Base-by-base conservation (phyloP, 805 yeast species). In the Priceomyces castillae region DNA sequence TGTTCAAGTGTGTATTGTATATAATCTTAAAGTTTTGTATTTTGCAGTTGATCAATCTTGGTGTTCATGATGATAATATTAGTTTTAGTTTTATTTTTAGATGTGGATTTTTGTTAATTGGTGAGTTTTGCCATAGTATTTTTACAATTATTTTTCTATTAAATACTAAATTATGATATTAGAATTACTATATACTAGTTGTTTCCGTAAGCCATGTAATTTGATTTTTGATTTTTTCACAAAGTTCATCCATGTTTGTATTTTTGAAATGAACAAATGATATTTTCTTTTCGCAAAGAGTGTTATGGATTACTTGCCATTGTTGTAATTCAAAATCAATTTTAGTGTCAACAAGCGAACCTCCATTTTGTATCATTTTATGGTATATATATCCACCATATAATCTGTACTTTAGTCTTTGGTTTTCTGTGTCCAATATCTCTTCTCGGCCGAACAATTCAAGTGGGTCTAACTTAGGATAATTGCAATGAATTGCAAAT, bases 401-500 rank as follows among this genome's bases (percentile, higher is more conserved):
- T 12, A 64, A 37, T 39, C 65, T 57, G 45, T 62, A 60, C 37
- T 59, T 64, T 33, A 65, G 37, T 25, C 46, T 51, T 28, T 51
- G 49, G 10, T 54, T 47, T 14, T 54, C 58, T 11, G 39, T 34
- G 41, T 66, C 69, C 36, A 45, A 64, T 15, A 66, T 44, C 18
- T 59, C 61, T 1, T 53, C 58, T 34, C 55, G 54, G 2, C 40
- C 44, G 48, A 52, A 48, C 23, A 63, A 52, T 23, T 49, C 52
- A 1, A 57, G 15, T 3, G 70, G 71, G 48, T 66, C 72, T 14
- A 65, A 47, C 43, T 66, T 66, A 4, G 71, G 71, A 42, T 51
- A 64, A 43, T 66, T 66, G 42, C 70, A 65, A 47, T 66, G 71
- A 33, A 66, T 40, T 3, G 67, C 47, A 37, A 64, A 65, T 5